Percentiles rank a stretch among this genome's conserved stretches.
phyloP scores from a whole-genome alignment of 2,329 filamentous ascomycete genomes.

The Metarhizium rileyi region DNA sequence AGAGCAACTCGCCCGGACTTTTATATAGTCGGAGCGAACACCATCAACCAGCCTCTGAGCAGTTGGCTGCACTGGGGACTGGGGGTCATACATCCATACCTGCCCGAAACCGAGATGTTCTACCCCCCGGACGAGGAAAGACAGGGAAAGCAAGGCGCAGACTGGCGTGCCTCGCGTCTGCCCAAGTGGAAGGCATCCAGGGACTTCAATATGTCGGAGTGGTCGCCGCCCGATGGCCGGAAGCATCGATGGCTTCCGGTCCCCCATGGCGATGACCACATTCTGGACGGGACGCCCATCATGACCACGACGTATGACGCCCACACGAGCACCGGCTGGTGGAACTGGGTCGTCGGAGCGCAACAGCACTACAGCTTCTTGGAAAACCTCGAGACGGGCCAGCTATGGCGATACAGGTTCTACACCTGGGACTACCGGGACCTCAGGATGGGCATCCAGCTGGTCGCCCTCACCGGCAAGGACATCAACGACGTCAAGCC shows the following conservation, averaged over 20 bases:
- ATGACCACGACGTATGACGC: slow-evolving; percentile 36
- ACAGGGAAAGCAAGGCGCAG: slow-evolving; percentile 12
- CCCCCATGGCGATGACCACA: slow-evolving; percentile 20
- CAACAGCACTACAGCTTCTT: slow-evolving; percentile 39
- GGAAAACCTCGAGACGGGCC: slow-evolving; percentile 38
- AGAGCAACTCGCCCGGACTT: slow-evolving; percentile 37
- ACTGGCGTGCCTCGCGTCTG: slow-evolving; percentile 31
- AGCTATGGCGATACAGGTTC: slow-evolving; percentile 38
- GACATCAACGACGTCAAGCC: slow-evolving; percentile 39
- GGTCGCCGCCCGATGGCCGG: slow-evolving; percentile 25
- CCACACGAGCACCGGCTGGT: slow-evolving; percentile 30
- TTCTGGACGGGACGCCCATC: slow-evolving; percentile 36
- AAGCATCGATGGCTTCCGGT: slow-evolving; percentile 43
- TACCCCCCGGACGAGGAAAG: slow-evolving; percentile 8
- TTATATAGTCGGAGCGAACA: slow-evolving; percentile 32
- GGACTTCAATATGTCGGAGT: slow-evolving; percentile 21
- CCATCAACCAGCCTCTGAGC: slow-evolving; percentile 46
- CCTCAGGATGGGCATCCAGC: slow-evolving; percentile 41
- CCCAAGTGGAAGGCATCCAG: slow-evolving; percentile 22
- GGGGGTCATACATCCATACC: slow-evolving; percentile 41
- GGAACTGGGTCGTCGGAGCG: slow-evolving; percentile 40
- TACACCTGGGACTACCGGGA: slow-evolving; percentile 38
- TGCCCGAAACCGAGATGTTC: slow-evolving; percentile 29
- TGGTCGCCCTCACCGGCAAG: slow-evolving; percentile 40
- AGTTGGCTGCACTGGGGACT: slow-evolving; percentile 44